A percentile compares a stretch with the other conserved stretches of the same genome.
These are phyloP conservation scores for Xylaria sp. DNA, from an alignment of 2,329 filamentous ascomycete genomes.

Conservation along the genomic window DNA sequence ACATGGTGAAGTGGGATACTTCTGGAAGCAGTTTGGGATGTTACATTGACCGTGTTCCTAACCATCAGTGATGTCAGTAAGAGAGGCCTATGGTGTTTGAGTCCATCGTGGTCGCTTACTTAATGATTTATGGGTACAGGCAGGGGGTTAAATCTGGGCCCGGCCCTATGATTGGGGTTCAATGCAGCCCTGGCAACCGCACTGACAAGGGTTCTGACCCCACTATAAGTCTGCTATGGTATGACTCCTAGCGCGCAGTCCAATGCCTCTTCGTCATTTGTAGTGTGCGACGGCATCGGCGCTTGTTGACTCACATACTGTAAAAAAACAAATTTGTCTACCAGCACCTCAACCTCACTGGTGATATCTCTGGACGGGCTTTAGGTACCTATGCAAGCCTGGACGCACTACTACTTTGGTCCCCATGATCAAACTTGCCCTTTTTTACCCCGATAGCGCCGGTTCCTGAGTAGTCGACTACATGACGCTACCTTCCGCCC, in stretches of 20 bases:
- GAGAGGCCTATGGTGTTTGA: too few relatives aligned
- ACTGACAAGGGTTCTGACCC: constrained; percentile 7
- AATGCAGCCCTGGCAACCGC: constrained; percentile 11
- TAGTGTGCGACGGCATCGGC: constrained; percentile 30
- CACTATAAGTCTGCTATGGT: background rate
- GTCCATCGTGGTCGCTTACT: too few relatives aligned
- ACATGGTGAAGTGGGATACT: too few relatives aligned
- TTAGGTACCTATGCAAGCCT: background rate
- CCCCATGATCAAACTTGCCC: background rate
- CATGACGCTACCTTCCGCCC: constrained; percentile 24
- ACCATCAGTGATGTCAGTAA: too few relatives aligned
- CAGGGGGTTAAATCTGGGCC: constrained; percentile 23
- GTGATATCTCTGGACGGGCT: background rate
- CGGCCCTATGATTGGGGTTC: background rate
- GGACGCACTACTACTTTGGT: too few relatives aligned
- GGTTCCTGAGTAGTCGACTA: constrained; percentile 28
- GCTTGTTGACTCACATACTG: constrained; percentile 35
- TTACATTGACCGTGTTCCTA: too few relatives aligned
- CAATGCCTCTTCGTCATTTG: background rate
- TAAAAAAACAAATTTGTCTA: background rate
- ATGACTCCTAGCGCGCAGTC: constrained; percentile 7
- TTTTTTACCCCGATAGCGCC: background rate
- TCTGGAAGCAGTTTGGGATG: too few relatives aligned
- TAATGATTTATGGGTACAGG: too few relatives aligned
- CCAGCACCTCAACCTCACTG: background rate